Conservation (phyloP, 75 land plant species). For the Ceratopteris richardii region DNA sequence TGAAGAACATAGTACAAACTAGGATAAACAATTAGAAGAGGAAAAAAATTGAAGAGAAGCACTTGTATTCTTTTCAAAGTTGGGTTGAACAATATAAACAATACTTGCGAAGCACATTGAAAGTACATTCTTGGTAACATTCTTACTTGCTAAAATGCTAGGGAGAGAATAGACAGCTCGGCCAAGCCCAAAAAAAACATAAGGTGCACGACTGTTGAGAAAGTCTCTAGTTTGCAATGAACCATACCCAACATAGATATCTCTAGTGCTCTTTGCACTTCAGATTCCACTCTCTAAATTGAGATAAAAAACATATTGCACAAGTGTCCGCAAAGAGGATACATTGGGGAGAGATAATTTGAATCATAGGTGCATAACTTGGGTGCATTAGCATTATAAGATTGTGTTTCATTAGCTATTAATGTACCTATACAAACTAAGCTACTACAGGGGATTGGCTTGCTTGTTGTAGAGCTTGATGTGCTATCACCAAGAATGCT, state of each 20-base stretch:
- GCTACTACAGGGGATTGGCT: slow-evolving; percentile 1
- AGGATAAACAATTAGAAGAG: slow-evolving; percentile 21
- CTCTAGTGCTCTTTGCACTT: not conserved
- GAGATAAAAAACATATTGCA: slow-evolving; percentile 59
- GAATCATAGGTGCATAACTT: slow-evolving; percentile 51
- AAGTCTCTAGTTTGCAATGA: slow-evolving; percentile 67
- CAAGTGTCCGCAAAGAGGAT: slow-evolving; percentile 62
- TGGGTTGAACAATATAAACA: slow-evolving; percentile 59
- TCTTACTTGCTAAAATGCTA: slow-evolving; percentile 59
- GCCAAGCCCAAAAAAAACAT: slow-evolving; percentile 82
- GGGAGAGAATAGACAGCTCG: slow-evolving; percentile 66
- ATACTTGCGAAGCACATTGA: slow-evolving; percentile 61
- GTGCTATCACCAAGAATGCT: no score
- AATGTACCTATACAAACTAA: slow-evolving; percentile 47
- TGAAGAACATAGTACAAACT: no score
- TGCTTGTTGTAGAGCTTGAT: slow-evolving; percentile 59
- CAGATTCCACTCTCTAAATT: slow-evolving; percentile 12
- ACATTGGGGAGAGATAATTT: slow-evolving; percentile 51
- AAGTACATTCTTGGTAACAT: slow-evolving; percentile 48
- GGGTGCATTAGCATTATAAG: slow-evolving; percentile 32
- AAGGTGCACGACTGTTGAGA: slow-evolving; percentile 73
- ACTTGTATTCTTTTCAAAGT: slow-evolving; percentile 66
- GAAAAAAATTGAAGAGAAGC: slow-evolving; percentile 44
- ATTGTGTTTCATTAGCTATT: slow-evolving; percentile 11
- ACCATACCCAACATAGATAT: slow-evolving; percentile 19